Base-by-base conservation (phyloP, 768 basidiomycete genomes). In the Leccinum longicurvipes region DNA sequence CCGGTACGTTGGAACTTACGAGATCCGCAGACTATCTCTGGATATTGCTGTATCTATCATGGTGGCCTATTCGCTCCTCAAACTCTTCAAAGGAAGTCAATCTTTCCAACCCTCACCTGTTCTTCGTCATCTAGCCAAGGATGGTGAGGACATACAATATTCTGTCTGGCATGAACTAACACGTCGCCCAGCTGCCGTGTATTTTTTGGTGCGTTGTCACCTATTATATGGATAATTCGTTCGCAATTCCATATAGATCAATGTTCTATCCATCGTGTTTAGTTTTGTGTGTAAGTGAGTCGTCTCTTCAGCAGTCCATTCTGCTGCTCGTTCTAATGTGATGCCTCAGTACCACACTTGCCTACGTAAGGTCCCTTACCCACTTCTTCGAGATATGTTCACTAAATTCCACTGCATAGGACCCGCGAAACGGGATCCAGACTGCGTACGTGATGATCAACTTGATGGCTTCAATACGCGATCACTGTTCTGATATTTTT, bases 71-170 rank as follows among this genome's bases (percentile, higher is more conserved):
- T n/a, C n/a, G n/a, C 34, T 58, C 6, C 31, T 29, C 50, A 28
- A 34, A 46, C 50, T 56, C 29, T 56, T 39, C 24, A 32, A 9
- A 27, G 50, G 25, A 15, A 47, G 29, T 10, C 46, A 11, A 2
- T 1, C 1, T 32, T 49, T 60, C 1, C 47, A 36, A 0, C 34
- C 29, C 6, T 55, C 59, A 21, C 7, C 24, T 2, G 44, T 61
- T 3, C 19, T 56, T 9, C 11, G 5, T 17, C 1, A 31, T 17
- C 57, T 60, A 5, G 8, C 47, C 14, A 24, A 31, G 44, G 60
- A 60, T 27, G 60, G 60, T 60, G 32, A 60, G 60, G 12, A 23
- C 15, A 14, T n/a, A 15, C 19, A 57, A 54, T 41, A 14, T 14
- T 25, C 27, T 17, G 15, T 24, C 31, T 15, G 14, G 10, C 17